Evolutionary conservation across 2,329 filamentous ascomycete species (phyloP).

Genomic region (Fusarium incarnatum): DNA sequence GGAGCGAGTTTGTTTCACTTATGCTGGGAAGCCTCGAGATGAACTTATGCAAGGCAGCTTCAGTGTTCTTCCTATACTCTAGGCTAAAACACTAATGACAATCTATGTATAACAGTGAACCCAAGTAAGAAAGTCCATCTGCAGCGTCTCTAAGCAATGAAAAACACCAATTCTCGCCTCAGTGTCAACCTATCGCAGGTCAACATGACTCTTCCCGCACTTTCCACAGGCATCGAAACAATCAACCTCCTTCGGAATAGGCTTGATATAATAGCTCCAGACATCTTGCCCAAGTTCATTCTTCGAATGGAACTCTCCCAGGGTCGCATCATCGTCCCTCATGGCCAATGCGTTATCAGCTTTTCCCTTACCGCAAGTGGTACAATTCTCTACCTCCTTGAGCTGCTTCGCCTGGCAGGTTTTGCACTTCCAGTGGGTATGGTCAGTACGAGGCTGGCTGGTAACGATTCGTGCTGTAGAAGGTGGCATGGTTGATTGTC

Average conservation of each 20-base stretch:
- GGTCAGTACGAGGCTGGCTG: not conserved
- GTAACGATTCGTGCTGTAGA: not conserved
- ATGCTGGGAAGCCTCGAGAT: no score
- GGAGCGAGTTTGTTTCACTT: no score
- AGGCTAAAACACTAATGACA: no score
- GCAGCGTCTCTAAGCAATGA: no score
- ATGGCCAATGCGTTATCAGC: not conserved
- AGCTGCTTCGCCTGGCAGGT: fast-evolving
- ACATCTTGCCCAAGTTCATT: not conserved
- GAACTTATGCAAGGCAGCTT: no score
- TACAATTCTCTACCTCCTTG: not conserved
- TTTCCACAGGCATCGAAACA: not conserved
- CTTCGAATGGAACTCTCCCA: not conserved
- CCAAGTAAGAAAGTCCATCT: no score
- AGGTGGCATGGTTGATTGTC: not conserved
- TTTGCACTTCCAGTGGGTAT: not conserved
- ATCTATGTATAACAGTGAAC: no score
- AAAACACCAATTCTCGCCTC: no score
- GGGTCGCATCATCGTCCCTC: not conserved
- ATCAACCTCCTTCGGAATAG: not conserved
- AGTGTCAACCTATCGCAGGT: not conserved
- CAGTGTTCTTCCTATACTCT: no score
- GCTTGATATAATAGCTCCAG: not conserved
- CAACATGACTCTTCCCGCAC: not conserved
- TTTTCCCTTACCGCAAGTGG: not conserved